Evolutionary conservation across 78 protist genomes (phyloP).

Genomic region (Dictyostelium discoideum): DNA sequence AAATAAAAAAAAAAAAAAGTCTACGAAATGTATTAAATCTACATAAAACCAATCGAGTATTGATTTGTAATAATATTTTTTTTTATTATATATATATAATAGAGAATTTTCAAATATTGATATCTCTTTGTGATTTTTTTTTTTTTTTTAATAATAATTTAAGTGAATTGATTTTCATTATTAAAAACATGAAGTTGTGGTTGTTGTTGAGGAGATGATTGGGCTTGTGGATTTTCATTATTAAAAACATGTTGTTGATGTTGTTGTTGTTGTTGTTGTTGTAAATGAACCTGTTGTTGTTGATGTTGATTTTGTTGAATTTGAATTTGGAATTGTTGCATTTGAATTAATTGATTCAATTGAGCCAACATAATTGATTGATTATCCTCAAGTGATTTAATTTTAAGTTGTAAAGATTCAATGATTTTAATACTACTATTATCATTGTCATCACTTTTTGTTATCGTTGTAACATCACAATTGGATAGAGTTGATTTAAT

Average conservation of each 20-base stretch:
- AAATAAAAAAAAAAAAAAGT: no score
- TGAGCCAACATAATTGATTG: neutral
- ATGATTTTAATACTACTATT: neutral
- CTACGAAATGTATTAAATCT: no score
- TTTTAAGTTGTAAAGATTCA: neutral
- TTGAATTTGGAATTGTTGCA: neutral
- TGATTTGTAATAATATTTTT: no score
- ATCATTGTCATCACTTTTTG: neutral
- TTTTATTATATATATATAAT: no score
- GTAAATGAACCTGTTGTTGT: slow-evolving; percentile 1
- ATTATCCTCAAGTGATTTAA: slow-evolving; percentile 22
- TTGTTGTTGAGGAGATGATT: neutral
- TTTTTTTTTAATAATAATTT: neutral
- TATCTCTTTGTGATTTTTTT: neutral
- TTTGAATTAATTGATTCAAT: slow-evolving; percentile 25
- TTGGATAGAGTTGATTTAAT: neutral
- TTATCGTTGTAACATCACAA: neutral
- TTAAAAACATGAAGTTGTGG: slow-evolving; percentile 9
- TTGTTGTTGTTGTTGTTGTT: neutral
- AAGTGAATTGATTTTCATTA: neutral
- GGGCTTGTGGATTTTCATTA: neutral
- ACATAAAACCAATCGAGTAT: no score
- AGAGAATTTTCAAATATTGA: no score
- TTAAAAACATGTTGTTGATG: neutral
- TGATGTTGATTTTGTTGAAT: slow-evolving; percentile 28